Evolutionary conservation across 129 eudicot genomes (phyloP).

Genomic region (Artemisia annua): DNA sequence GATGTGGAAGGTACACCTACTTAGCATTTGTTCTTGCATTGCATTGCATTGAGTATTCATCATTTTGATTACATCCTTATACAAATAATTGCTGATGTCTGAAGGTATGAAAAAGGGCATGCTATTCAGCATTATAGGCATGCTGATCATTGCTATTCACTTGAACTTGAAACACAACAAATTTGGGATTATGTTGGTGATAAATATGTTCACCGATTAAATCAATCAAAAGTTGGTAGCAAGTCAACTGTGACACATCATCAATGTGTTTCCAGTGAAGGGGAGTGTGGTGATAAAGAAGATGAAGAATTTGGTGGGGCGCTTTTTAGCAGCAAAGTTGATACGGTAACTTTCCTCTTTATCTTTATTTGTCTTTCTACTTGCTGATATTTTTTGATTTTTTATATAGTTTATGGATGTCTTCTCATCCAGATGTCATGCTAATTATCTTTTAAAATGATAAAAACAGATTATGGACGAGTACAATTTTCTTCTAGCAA

Average conservation of each 20-base stretch:
- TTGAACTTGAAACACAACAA: conserved; percentile 77
- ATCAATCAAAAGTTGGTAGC: conserved; percentile 80
- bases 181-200: conserved; percentile 99
- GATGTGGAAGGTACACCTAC: conserved; percentile 83
- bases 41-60: background rate
- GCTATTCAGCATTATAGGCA: conserved; percentile 79
- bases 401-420: background rate
- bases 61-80: conserved; percentile 7
- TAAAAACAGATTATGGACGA: conserved; percentile 64
- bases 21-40: background rate
- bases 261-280: conserved; percentile 43
- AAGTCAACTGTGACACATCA: conserved; percentile 52
- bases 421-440: background rate
- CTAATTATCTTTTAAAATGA: conserved; percentile 12
- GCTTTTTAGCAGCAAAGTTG: conserved; percentile 82
- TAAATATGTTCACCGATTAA: conserved; percentile 83
- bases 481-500: conserved; percentile 89
- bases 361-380: conserved; percentile 8
- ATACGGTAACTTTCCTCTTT: conserved; percentile 51
- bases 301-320: conserved; percentile 74
- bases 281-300: conserved; percentile 61
- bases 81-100: background rate
- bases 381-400: background rate
- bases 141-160: conserved; percentile 77
- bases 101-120: conserved; percentile 79